Base-by-base conservation (phyloP, 1,139 yeast species). In the Nematodospora anomalae region DNA sequence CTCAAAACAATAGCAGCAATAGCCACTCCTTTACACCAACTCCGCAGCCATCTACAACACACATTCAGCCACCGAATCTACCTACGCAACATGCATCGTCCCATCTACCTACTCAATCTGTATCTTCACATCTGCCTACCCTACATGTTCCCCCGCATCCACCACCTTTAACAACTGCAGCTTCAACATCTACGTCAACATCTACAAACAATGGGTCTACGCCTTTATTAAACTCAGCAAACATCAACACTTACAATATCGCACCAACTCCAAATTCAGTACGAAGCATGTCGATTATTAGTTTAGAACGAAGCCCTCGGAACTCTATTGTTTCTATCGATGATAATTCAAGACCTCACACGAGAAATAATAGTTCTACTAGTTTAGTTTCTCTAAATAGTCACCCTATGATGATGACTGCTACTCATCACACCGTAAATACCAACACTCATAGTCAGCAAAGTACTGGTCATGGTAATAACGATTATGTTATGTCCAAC, bases 321-420 rank as follows among this genome's bases (percentile, higher is more conserved):
- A 69, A 69, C 44, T 67, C 72, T 30, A 68, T 70, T 10, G 67
- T 67, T 4, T 64, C 71, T 8, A 52, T 63, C 2, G 75, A 69
- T 38, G 74, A 69, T 35, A 49, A 50, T 36, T 44, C 51, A 35
- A 43, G 51, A 26, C 53, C 58, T 14, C 56, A 58, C 11, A 58
- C 67, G 1, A 46, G 72, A 29, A 66, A 62, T 41, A 64, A 64
- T 42, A 61, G 70, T 41, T 49, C 51, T 29, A 50, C 60, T 16
- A 63, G 70, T 41, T 49, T 67, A 28, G 56, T 49, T 8, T 54
- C 60, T 15, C 36, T 55, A 23, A 35, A 20, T 11, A 33, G 36
- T 21, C 38, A 36, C 18, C 18, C 33, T 3, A 18, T 18, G 21
- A 18, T 13, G 16, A 33, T 30, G 29, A 21, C n/a, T 18, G 15